phyloP scores from a whole-genome alignment of 2,329 filamentous ascomycete species.

The Sporothrix pseudoabietina region DNA sequence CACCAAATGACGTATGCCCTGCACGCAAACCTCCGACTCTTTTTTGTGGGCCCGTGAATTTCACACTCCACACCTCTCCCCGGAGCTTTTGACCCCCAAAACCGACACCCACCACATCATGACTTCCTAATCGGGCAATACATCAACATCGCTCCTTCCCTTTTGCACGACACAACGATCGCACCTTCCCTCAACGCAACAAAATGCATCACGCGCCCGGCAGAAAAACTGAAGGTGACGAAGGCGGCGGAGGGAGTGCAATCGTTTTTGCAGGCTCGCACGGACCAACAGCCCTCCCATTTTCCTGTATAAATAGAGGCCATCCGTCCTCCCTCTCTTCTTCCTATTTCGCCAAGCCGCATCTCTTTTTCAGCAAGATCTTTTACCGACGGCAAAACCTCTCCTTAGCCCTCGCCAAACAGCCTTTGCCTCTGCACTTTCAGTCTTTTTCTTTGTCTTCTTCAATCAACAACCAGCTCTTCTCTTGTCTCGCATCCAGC shows the following conservation, averaged over 20 bases:
- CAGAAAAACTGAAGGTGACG: not conserved
- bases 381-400: not conserved
- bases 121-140: constrained; percentile 15
- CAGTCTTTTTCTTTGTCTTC: not conserved
- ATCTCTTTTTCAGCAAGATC: not conserved
- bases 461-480: not conserved
- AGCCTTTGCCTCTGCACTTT: not conserved
- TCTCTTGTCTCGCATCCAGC: not conserved
- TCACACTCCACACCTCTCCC: not conserved
- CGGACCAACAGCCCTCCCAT: not conserved
- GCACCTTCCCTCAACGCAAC: constrained; percentile 1
- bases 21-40: not conserved
- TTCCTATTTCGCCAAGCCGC: not conserved
- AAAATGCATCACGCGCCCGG: not conserved
- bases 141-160: constrained; percentile 18
- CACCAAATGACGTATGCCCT: not conserved
- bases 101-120: not conserved
- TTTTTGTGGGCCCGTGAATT: not conserved
- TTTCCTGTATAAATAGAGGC: not conserved
- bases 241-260: not conserved
- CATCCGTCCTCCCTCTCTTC: not conserved
- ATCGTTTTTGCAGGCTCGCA: constrained; percentile 10
- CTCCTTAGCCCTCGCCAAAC: not conserved
- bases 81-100: not conserved
- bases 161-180: not conserved